Conservation (phyloP, 768 basidiomycete genomes). For the Xerocomellus chrysenteron region DNA sequence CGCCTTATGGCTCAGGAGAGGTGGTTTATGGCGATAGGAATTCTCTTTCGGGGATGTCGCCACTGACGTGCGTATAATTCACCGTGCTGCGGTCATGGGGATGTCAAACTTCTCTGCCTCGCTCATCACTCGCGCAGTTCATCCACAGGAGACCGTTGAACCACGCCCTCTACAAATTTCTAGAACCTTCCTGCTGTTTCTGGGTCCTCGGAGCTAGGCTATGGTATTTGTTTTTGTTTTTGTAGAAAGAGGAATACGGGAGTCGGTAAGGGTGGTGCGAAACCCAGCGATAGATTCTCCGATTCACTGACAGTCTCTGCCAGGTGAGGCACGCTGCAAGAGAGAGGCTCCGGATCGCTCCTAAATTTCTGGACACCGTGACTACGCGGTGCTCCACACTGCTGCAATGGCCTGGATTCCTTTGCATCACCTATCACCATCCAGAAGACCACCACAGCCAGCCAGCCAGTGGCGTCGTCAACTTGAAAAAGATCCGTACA, state of each 20-base stretch:
- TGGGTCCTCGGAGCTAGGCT: neutral
- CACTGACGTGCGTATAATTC: constrained; percentile 4
- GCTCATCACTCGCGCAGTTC: constrained; percentile 19
- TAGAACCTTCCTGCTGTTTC: neutral
- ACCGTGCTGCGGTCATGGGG: constrained; percentile 17
- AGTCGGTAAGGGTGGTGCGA: neutral
- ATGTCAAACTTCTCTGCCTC: constrained; percentile 20
- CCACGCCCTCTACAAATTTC: constrained; percentile 1
- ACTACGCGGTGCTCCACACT: neutral
- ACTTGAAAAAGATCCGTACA: neutral
- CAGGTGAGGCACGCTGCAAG: constrained; percentile 1
- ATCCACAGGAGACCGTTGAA: constrained; percentile 13
- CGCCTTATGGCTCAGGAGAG: constrained; percentile 5
- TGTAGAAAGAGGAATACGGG: neutral
- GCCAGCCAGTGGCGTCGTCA: constrained; percentile 1
- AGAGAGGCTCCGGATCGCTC: neutral
- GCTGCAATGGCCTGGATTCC: neutral
- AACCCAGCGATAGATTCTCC: constrained; percentile 25
- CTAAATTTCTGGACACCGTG: neutral
- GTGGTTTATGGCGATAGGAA: constrained; percentile 3
- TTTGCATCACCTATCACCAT: neutral
- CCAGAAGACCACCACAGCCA: neutral
- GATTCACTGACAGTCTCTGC: constrained; percentile 11
- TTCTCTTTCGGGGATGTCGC: constrained; percentile 14
- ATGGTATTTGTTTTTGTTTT: constrained; percentile 25